Evolutionary conservation across 306 rosid genomes (phyloP).

Genomic region (Canavalia ensiformis): DNA sequence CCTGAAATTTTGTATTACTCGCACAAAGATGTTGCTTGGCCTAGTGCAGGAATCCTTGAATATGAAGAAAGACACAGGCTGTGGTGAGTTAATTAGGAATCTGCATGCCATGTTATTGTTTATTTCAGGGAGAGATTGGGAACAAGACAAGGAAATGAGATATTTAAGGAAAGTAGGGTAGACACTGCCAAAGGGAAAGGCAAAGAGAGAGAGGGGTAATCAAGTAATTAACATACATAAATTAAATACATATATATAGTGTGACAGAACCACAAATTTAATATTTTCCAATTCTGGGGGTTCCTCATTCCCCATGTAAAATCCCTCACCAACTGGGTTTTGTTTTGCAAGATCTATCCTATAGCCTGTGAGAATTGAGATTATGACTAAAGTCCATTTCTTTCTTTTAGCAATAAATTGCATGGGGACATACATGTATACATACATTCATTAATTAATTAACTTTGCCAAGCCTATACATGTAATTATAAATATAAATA

Average conservation of each 20-base stretch:
- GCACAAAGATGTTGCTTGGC: slow-evolving; percentile 61
- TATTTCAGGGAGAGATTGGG: slow-evolving; percentile 39
- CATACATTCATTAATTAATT: slow-evolving; percentile 9
- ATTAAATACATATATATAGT: slow-evolving; percentile 2
- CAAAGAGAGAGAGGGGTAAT: neutral
- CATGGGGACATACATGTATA: neutral
- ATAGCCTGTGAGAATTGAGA: slow-evolving; percentile 39
- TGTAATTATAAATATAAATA: too few species aligned
- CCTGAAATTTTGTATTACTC: slow-evolving; percentile 54
- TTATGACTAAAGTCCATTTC: slow-evolving; percentile 50
- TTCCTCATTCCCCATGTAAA: slow-evolving; percentile 64
- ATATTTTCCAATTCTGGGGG: slow-evolving; percentile 52
- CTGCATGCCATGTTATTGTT: slow-evolving; percentile 53
- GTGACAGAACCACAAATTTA: slow-evolving; percentile 47
- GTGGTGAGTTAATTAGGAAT: slow-evolving; percentile 43
- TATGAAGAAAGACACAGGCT: slow-evolving; percentile 54
- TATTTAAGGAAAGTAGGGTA: slow-evolving; percentile 53
- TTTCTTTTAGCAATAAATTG: slow-evolving; percentile 54
- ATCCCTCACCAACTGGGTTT: slow-evolving; percentile 50
- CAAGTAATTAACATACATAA: slow-evolving; percentile 8
- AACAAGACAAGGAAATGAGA: slow-evolving; percentile 54
- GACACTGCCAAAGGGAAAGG: slow-evolving; percentile 32
- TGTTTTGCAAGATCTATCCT: slow-evolving; percentile 51
- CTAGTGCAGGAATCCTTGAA: slow-evolving; percentile 66
- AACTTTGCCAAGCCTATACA: too few species aligned